Conservation (phyloP, 345 rosid species). For the Erodium maritimum region DNA sequence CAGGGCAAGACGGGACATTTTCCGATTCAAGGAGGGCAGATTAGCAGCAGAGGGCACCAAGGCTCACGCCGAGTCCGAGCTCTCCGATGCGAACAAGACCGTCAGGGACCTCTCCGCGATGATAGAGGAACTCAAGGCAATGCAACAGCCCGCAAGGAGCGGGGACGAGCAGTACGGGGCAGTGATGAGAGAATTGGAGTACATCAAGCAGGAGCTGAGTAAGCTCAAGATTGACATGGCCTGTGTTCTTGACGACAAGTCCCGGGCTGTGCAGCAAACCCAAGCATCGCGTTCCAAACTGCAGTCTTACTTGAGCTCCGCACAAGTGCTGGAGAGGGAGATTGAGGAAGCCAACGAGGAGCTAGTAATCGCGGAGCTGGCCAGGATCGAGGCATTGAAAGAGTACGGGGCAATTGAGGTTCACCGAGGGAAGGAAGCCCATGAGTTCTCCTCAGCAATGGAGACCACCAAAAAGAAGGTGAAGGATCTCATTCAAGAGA, state of each 20-base stretch:
- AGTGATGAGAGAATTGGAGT: slow-evolving; percentile 43
- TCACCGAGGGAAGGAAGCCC: slow-evolving; percentile 30
- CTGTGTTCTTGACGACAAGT: slow-evolving; percentile 44
- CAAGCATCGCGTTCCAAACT: slow-evolving; percentile 19
- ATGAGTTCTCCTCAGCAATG: slow-evolving; percentile 21
- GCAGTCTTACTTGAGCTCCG: slow-evolving; percentile 20
- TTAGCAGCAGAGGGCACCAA: slow-evolving; percentile 32
- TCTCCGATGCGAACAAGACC: slow-evolving; percentile 24
- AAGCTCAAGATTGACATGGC: slow-evolving; percentile 68
- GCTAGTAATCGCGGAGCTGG: slow-evolving; percentile 66
- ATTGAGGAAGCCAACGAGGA: slow-evolving; percentile 69
- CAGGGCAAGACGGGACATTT: slow-evolving; percentile 39
- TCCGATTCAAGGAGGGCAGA: slow-evolving; percentile 37
- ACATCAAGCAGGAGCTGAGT: slow-evolving; percentile 52
- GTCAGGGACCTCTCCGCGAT: slow-evolving; percentile 34
- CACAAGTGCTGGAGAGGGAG: slow-evolving; percentile 43
- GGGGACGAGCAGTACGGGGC: slow-evolving; percentile 17
- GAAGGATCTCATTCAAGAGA: slow-evolving; percentile 26
- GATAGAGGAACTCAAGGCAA: slow-evolving; percentile 35
- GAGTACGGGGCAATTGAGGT: slow-evolving; percentile 45
- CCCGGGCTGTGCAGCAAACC: slow-evolving; percentile 34
- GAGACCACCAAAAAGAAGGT: slow-evolving; percentile 25
- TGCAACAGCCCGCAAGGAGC: slow-evolving; percentile 14
- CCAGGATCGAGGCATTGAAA: slow-evolving; percentile 66
- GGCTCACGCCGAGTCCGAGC: slow-evolving; percentile 47